Base-by-base conservation (phyloP, 495 filamentous ascomycete species). In the Saxophila tyrrhenica region DNA sequence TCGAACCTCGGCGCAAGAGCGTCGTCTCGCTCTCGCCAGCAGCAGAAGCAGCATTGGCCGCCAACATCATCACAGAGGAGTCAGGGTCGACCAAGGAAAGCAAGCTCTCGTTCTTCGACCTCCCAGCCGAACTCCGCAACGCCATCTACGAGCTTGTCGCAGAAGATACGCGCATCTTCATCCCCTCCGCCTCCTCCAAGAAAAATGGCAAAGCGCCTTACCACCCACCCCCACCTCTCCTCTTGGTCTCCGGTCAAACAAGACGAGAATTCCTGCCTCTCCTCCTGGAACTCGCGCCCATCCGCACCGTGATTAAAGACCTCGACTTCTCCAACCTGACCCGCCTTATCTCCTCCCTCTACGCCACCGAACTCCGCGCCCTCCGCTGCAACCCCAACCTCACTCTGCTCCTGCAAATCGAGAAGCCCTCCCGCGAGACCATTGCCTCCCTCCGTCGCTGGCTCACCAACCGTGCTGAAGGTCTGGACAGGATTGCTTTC, bases 61-160 rank as follows among this genome's bases (percentile, higher is more conserved):
- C 45, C 23, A 23, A 23, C 9, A 45, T 17, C 42, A 21, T 39
- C 16, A 16, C 8, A n/a, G 41, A 44, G 8, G 41, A 44, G 7
- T 17, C 45, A 25, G 7, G 7, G 9, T 7, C 45, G 7, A 25
- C 45, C 23, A 16, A 15, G 13, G 10, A 24, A 21, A 9, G 13
- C 10, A 9, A 22, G 15, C 51, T 52, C 38, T 48, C 58, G n/a
- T 56, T 60, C 49, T 57, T 60, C 50, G 53, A 56, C 45, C 54
- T 60, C 1, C 58, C 58, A 1, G 58, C 53, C 17, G 58, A 60
- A 35, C n/a, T 60, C 41, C 53, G 58, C 8, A 60, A 60, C 21
- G 48, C 23, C 2, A 52, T 60, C 35, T 60, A 60, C 50, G 47
- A 55, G 7, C 25, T 46, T n/a, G 25, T 51, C 1, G 57, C 48